Evolutionary conservation across 768 basidiomycete species (phyloP), one percentile per base, ranked within the genome.

Genomic region (Cystofilobasidium macerans): DNA sequence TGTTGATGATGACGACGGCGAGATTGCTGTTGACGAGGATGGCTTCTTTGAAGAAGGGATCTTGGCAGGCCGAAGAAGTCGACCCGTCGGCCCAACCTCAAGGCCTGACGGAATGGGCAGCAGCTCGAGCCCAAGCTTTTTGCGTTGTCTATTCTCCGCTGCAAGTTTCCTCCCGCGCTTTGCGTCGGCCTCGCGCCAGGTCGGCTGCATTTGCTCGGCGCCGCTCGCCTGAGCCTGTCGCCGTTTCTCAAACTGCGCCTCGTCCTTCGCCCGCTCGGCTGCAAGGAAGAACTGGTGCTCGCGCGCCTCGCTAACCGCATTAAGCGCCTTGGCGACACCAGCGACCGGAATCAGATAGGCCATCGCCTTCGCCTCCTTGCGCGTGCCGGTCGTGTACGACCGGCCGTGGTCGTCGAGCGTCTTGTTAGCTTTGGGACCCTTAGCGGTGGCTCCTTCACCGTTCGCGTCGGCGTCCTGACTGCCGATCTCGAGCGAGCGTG

Each of bases 351-450:
- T 24, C 36, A 66, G 48, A 36, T 40, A 61, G 16, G 59, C 65
- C 48, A 32, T 12, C 3, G 65, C 65, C 24, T 26, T 20, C 11
- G 43, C 51, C 22, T 32, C 38, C 60, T 66, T 66, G 28, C 65
- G 47, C 38, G 65, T 28, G 33, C 65, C 65, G 8, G 30, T 61
- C n/a, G 65, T 61, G 59, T 61, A 30, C 6, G 65, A 40, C 40
- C 65, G 48, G 18, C 65, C 65, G 33, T 0, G 13, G 2, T 0
- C 51, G 42, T 66, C 59, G 11, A 48, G 62, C 26, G n/a, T 32
- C 51, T 18, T 6, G 9, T 8, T 6, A 5, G 9, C 7, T 30
- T 6, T 32, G 14, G 3, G 28, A 12, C 18, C 28, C 3, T 2
- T 24, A 30, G 24, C 33, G 32, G n/a, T 30, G 28, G 61, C 43